Percentiles rank a stretch among this genome's conserved stretches.
Conservation (phyloP, 2,329 filamentous ascomycete genomes). For the Blastomyces parvus region DNA sequence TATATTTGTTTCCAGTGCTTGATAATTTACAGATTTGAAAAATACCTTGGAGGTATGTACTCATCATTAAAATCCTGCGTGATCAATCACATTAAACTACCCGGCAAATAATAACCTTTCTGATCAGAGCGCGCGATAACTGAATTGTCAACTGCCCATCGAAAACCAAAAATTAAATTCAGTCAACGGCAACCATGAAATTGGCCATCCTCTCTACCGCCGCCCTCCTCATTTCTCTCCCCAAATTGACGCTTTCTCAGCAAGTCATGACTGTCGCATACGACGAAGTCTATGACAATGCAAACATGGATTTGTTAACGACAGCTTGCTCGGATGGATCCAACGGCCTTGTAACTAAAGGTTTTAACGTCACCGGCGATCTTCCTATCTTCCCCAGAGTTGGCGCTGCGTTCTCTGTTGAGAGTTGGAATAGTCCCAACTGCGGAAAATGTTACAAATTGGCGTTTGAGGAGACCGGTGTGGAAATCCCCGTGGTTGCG, state of each 20-base stretch:
- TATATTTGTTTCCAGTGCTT: not conserved
- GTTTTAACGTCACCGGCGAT: constrained; percentile 34
- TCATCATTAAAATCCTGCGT: not conserved
- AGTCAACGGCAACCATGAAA: not conserved
- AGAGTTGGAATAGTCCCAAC: constrained; percentile 38
- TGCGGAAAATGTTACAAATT: constrained; percentile 47
- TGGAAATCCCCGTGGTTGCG: constrained; percentile 40
- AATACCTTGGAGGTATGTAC: too few species aligned
- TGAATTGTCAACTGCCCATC: not conserved
- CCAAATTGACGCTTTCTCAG: not conserved
- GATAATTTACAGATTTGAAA: not conserved
- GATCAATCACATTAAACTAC: not conserved
- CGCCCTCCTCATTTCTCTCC: not conserved
- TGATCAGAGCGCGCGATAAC: not conserved
- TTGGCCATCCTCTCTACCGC: not conserved
- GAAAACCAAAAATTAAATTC: not conserved
- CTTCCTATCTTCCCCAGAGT: constrained; percentile 42
- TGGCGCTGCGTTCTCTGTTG: constrained; percentile 41
- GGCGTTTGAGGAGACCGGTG: constrained; percentile 37
- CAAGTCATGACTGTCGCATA: constrained; percentile 51
- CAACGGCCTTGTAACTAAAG: constrained; percentile 27
- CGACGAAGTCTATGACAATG: constrained; percentile 61
- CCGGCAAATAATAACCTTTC: not conserved
- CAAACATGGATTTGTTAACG: constrained; percentile 43
- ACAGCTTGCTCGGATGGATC: constrained; percentile 39